These are phyloP conservation scores for Candida anutae DNA, from an alignment of 1,139 yeast species.

Conservation along the genomic window DNA sequence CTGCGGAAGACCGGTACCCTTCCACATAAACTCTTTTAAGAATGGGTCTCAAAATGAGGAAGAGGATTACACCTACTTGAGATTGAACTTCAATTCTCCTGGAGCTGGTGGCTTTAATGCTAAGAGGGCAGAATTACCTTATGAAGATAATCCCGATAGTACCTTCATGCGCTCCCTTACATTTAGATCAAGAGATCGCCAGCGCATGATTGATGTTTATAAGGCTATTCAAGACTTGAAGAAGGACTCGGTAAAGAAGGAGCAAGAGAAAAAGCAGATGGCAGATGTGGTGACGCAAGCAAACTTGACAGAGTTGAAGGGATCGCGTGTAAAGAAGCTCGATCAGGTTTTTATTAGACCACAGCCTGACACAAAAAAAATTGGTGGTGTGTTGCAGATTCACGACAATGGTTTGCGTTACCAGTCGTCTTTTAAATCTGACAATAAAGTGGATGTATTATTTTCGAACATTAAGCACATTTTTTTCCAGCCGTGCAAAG, in stretches of 20 bases:
- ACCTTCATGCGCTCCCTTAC: constrained; percentile 85
- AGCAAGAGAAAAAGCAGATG: constrained; percentile 81
- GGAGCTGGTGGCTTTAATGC: constrained; percentile 72
- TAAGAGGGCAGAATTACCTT: constrained; percentile 75
- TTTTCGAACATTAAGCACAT: constrained; percentile 88
- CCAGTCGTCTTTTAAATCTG: constrained; percentile 74
- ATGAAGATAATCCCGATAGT: constrained; percentile 80
- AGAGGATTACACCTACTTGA: constrained; percentile 85
- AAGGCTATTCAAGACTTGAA: constrained; percentile 89
- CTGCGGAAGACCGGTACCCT: constrained; percentile 95
- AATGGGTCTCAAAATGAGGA: constrained; percentile 95
- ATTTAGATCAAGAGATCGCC: constrained; percentile 82
- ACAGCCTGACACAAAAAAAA: constrained; percentile 91
- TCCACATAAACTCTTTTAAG: constrained; percentile 89
- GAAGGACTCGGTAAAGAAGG: constrained; percentile 85
- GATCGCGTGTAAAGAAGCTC: constrained; percentile 73
- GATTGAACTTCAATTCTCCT: constrained; percentile 91
- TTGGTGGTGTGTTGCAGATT: constrained; percentile 83
- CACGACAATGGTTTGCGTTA: constrained; percentile 96
- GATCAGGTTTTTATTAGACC: constrained; percentile 92
- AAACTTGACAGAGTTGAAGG: constrained; percentile 69
- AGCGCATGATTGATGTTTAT: constrained; percentile 85
- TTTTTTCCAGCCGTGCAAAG: constrained; percentile 93
- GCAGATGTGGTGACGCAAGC: constrained; percentile 96
- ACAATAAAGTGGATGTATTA: constrained; percentile 80